Evolutionary conservation across 768 basidiomycete genomes (phyloP), one percentile per base, ranked within the genome.

Genomic region (Russula olivacea): DNA sequence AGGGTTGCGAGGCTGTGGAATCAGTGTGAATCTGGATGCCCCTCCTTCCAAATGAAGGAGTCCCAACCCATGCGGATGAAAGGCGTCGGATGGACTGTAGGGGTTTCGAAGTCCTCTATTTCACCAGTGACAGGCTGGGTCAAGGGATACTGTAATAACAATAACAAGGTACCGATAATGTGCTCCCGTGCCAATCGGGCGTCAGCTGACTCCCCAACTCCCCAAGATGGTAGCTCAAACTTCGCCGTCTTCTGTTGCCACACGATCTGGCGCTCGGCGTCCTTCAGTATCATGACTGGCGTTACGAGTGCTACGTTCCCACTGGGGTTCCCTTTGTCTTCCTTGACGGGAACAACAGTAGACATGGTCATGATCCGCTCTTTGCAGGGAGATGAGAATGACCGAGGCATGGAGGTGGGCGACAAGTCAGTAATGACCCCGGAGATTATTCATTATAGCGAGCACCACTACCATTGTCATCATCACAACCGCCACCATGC

Each of bases 71-170:
- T 53, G 45, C 17, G 9, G 32, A 51, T 8, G n/a, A n/a, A 51
- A 54, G 9, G 23, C 28, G 23, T 7, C 12, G 8, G 17, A 17
- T 8, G 56, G 36, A 36, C 56, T 53, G 43, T 63, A 63, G 56
- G 34, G 61, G 17, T 58, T 58, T 63, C 56, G 61, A 63, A 58
- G 56, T 23, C n/a, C 11, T 10, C 10, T 25, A 14, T 10, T 43
- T 43, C 21, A 17, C 50, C 54, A 8, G n/a, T 52, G 34, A n/a
- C 25, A 47, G 43, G 61, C 12, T 43, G 55, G 40, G 49, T 4
- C 45, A 28, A 50, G 48, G 17, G 40, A 28, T 7, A n/a, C n/a
- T n/a, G n/a, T n/a, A n/a, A n/a, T n/a, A n/a, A n/a, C n/a, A 50
- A 50, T 34, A 32, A 40, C n/a, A 17, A 43, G 17, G 30, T 21